Evolutionary conservation across 73 alveolate genomes (phyloP).

Genomic region (Symbiodinium natans): DNA sequence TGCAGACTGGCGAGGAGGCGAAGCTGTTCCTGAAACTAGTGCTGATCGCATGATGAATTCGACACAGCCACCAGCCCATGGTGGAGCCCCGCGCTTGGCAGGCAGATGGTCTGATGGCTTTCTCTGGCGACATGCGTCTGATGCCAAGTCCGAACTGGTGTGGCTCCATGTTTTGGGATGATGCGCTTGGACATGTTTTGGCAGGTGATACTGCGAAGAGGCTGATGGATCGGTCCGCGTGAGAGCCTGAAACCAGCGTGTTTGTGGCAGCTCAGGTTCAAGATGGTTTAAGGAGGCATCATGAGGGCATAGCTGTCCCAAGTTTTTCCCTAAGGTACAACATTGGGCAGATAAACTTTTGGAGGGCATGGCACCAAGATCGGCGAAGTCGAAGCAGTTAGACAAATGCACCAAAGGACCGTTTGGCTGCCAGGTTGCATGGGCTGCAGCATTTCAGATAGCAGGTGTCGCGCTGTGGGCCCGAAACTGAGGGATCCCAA

Average conservation of each 20-base stretch:
- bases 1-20: no score
- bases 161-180: no score
- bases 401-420: no score
- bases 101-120: background rate
- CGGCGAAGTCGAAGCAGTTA: no score
- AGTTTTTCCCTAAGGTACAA: conserved; percentile 31
- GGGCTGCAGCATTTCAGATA: conserved; percentile 79
- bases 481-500: background rate
- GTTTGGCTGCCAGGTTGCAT: conserved; percentile 28
- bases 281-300: no score
- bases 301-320: no score
- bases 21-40: no score
- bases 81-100: no score
- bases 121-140: background rate
- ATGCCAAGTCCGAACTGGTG: no score
- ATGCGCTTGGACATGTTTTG: background rate
- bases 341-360: conserved; percentile 34
- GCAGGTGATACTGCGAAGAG: background rate
- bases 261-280: no score
- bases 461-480: conserved; percentile 83
- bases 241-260: background rate
- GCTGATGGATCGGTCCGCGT: conserved; percentile 4
- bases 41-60: no score
- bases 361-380: conserved; percentile 6
- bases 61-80: no score